Evolutionary conservation across 2,329 filamentous ascomycete species (phyloP), one percentile per base, ranked within the genome.

Genomic region (Talaromyces sp.): DNA sequence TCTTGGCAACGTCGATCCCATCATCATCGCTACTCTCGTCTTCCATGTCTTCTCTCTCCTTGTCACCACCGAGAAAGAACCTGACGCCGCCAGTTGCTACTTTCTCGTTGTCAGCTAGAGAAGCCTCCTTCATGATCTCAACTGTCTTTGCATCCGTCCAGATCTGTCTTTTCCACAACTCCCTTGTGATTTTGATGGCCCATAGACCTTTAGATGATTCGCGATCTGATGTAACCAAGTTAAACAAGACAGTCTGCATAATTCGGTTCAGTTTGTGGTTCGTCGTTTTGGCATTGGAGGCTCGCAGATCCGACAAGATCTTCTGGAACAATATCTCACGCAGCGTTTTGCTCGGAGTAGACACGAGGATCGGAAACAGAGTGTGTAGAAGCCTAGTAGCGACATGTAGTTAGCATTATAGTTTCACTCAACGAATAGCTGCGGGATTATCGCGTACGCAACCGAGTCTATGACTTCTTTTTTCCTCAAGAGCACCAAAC

Each of bases 41-140:
- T 61, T 96, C 91, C 57, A 91, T 82, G 69, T 97, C 94, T 74
- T 99, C 95, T 67, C 93, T 87, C 77, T 98, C 95, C 76, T 96
- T 94, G 75, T 99, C 95, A 36, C 93, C 93, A 28, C 95, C 95
- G 0, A 99, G 83, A 80, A 99, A 99, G 81, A 98, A 99, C 28
- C 92, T 86, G 14, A 96, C 91, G 52, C 91, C 93, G 16, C 92
- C 91, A 5, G 90, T 82, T 30, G 95, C 86, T 3, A 98, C 92
- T 78, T 99, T 99, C 69, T 96, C 91, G 68, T 97, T 96, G 57
- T 96, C 89, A 3, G 91, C 87, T 61, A 99, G 79, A 60, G 89
- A 88, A 0, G 94, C 92, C 77, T 96, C 90, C 78, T 96, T 96
- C 93, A 99, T 98, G 66, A 98, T 91, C 70, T 96, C 92, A n/a